Percentiles rank a stretch among this genome's conserved stretches.
phyloP scores from a whole-genome alignment of 768 basidiomycete genomes.

The Pleurotus ostreatus region DNA sequence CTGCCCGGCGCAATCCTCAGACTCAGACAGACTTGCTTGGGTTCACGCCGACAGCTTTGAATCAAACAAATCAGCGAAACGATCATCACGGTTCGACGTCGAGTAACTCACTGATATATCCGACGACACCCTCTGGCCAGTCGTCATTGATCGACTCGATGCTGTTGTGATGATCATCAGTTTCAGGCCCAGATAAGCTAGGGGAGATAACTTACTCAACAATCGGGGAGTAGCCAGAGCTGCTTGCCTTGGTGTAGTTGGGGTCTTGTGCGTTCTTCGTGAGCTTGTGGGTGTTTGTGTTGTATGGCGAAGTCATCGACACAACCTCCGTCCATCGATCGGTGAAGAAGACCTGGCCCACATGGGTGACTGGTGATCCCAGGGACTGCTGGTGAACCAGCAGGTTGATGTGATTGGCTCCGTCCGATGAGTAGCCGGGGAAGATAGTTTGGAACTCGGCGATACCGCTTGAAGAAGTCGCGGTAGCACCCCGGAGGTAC shows the following conservation, averaged over 20 bases:
- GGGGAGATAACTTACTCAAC: slow-evolving; percentile 18
- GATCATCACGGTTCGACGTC: background rate
- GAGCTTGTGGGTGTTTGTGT: slow-evolving; percentile 22
- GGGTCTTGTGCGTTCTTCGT: slow-evolving; percentile 27
- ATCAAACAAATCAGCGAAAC: background rate
- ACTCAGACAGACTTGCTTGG: slow-evolving; percentile 14
- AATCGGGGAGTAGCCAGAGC: slow-evolving; percentile 23
- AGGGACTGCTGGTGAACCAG: slow-evolving; percentile 27
- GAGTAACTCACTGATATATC: slow-evolving; percentile 20
- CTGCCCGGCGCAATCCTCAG: background rate
- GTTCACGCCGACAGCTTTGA: slow-evolving; percentile 23
- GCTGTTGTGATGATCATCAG: slow-evolving; percentile 10
- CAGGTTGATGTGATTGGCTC: slow-evolving; percentile 34
- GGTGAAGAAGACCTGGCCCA: slow-evolving; percentile 36
- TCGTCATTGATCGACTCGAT: slow-evolving; percentile 23
- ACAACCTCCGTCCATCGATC: slow-evolving; percentile 30
- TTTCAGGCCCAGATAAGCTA: background rate
- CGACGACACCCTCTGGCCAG: slow-evolving; percentile 25
- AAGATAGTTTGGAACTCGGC: slow-evolving; percentile 34
- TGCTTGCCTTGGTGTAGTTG: slow-evolving; percentile 19
- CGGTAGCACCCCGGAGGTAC: slow-evolving; percentile 32
- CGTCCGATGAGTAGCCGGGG: slow-evolving; percentile 29
- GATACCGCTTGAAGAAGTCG: slow-evolving; percentile 29
- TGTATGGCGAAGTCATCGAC: slow-evolving; percentile 24
- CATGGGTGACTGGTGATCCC: slow-evolving; percentile 23